Base-by-base conservation (phyloP, 2,329 filamentous ascomycete genomes). In the Ampelomyces quisqualis region DNA sequence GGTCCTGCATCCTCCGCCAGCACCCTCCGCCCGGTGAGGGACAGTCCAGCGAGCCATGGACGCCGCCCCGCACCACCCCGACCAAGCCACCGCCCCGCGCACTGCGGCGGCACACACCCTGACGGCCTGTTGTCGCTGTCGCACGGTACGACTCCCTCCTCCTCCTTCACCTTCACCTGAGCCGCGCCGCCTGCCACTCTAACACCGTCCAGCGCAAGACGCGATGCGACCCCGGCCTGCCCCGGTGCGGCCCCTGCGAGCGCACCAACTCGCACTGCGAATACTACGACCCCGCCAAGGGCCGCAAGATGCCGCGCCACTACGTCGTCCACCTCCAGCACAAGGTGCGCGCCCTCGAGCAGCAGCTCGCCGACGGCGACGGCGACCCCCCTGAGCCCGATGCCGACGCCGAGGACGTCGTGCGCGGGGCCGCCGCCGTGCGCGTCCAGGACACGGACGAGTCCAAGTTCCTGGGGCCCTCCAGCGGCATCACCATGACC, bases 261-360 rank as follows among this genome's bases (percentile, higher is more conserved):
- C 82, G 91, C 56, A 90, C 88, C 50, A 90, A 90, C 60, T 89
- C 90, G 20, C 80, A 83, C 46, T 98, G 93, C 78, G 91, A 96
- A 65, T 98, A 97, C 73, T 95, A 86, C 67, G 93, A 98, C 70
- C 89, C 90, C 20, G 78, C 86, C 36, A 93, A 90, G 67, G 86
- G 87, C 49, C 83, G 82, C 59, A 90, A 87, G 63, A 89, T 97
- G 58, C 88, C 89, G 49, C 84, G 93, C 49, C 86, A 85, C 60
- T 97, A 97, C 73, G 93, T 98, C 45, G 85, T 96, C 47, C 87
- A 86, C 57, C 80, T 98, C 17, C 90, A 95, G 67, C 87, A 94
- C 53, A 88, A 83, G 62, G 90, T 95, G 28, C 84, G 85, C 44
- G 79, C 82, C 34, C 78, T 97, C 37, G 88, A 96, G 70, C 81